Conservation (phyloP, 352 stramenopile genomes). For the Pythium aquatile region DNA sequence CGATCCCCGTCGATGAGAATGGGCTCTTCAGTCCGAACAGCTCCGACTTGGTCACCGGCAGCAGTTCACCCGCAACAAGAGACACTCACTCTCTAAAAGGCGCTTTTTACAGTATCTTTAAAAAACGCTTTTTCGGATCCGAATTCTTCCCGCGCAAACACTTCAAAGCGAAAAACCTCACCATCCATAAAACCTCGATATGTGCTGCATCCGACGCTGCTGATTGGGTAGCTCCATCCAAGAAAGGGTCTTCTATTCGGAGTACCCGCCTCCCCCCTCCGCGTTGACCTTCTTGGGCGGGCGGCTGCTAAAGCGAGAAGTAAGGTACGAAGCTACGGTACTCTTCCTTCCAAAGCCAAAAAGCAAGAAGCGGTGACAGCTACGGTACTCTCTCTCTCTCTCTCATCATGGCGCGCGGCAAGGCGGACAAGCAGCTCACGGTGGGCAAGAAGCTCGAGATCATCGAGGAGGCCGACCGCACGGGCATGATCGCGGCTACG, state of each 20-base stretch:
- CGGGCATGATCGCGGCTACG: conserved; percentile 68
- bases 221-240: not conserved
- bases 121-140: not conserved
- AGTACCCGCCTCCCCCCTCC: not conserved
- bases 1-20: not conserved
- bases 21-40: not conserved
- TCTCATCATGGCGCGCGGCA: conserved; percentile 72
- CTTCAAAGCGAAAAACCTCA: conserved; percentile 8
- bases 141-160: conserved; percentile 7
- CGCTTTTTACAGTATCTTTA: not conserved
- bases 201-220: not conserved
- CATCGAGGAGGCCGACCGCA: conserved; percentile 83
- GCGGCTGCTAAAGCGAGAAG: conserved; percentile 21
- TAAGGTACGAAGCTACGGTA: conserved; percentile 22
- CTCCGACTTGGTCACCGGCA: not conserved
- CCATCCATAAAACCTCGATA: not conserved
- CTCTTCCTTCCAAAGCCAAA: not conserved
- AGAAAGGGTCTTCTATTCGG: not conserved
- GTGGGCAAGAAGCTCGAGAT: conserved; percentile 90
- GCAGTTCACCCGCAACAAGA: conserved; percentile 9
- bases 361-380: conserved; percentile 18
- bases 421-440: conserved; percentile 74
- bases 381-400: conserved; percentile 22
- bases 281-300: not conserved
- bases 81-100: not conserved